These are phyloP conservation scores for Eimeria sp. DNA, from an alignment of 169 alveolate species.

Conservation along the genomic window DNA sequence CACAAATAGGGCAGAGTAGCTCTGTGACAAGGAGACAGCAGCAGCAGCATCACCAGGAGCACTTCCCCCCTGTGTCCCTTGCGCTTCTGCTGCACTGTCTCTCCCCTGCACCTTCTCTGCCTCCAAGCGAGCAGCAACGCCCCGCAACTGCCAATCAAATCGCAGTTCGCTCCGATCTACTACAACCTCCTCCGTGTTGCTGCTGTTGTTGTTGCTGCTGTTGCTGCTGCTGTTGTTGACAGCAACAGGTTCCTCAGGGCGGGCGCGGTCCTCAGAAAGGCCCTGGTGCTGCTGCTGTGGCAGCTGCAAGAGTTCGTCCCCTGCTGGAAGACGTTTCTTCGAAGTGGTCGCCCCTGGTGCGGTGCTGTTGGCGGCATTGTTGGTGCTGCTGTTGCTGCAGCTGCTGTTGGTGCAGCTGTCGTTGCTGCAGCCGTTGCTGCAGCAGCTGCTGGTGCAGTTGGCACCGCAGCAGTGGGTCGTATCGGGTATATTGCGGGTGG, in stretches of 20 bases:
- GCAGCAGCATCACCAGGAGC: neutral
- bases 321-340: slow-evolving; percentile 35
- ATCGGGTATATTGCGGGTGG: neutral
- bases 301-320: neutral
- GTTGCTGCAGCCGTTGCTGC: slow-evolving; percentile 28
- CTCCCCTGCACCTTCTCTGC: neutral
- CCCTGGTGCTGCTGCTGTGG: slow-evolving; percentile 52
- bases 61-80: neutral
- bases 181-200: neutral
- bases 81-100: neutral
- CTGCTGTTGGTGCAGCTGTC: neutral
- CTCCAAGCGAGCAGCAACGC: slow-evolving; percentile 35
- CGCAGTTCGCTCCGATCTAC: slow-evolving; percentile 66
- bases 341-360: neutral
- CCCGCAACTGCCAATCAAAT: slow-evolving; percentile 65
- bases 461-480: neutral
- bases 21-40: neutral
- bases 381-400: slow-evolving; percentile 10
- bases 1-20: neutral
- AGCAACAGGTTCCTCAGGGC: neutral
- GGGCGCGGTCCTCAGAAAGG: neutral
- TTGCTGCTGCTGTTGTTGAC: neutral
- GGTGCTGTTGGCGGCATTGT: neutral
- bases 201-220: slow-evolving; percentile 55
- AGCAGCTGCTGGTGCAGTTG: neutral